Percentiles rank a stretch among this genome's conserved stretches.
Conservation (phyloP, 805 yeast genomes). For the Lipomyces oligophaga region DNA sequence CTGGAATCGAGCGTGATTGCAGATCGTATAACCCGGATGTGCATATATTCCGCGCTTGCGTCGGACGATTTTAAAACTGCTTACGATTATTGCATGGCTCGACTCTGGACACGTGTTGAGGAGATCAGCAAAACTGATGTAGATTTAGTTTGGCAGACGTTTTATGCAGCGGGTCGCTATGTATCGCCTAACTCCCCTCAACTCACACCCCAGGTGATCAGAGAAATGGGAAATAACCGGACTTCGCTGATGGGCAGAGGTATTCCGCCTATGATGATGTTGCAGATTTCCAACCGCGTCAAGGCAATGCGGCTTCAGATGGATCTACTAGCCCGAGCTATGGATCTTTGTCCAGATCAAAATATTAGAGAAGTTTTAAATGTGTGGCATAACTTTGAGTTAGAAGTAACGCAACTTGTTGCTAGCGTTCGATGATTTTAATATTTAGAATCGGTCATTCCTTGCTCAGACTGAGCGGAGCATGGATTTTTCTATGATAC, state of each 20-base stretch:
- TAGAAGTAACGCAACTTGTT: constrained; percentile 16
- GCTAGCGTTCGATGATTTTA: not conserved
- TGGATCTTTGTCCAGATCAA: constrained; percentile 52
- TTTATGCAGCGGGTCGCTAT: constrained; percentile 68
- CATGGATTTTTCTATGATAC: too few relatives aligned
- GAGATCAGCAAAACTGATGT: constrained; percentile 32
- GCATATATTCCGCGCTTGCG: constrained; percentile 64
- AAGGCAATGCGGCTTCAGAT: constrained; percentile 49
- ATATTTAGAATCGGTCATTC: not conserved
- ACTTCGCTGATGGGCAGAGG: not conserved
- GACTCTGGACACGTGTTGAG: constrained; percentile 20
- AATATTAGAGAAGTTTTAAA: constrained; percentile 54
- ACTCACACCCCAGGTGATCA: constrained; percentile 10
- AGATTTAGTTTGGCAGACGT: constrained; percentile 58
- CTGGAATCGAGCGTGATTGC: constrained; percentile 5
- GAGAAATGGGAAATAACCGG: not conserved
- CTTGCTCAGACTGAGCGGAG: too few relatives aligned
- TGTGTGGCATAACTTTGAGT: constrained; percentile 49
- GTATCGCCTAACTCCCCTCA: constrained; percentile 42
- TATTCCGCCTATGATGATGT: constrained; percentile 5
- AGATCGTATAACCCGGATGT: constrained; percentile 36
- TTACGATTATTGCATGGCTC: constrained; percentile 37
- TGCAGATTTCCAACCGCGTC: constrained; percentile 40
- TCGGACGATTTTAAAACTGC: constrained; percentile 63
- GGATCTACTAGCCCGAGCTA: constrained; percentile 49